phyloP scores from a whole-genome alignment of 352 stramenopile genomes.

The Aphanomyces stellatus region DNA sequence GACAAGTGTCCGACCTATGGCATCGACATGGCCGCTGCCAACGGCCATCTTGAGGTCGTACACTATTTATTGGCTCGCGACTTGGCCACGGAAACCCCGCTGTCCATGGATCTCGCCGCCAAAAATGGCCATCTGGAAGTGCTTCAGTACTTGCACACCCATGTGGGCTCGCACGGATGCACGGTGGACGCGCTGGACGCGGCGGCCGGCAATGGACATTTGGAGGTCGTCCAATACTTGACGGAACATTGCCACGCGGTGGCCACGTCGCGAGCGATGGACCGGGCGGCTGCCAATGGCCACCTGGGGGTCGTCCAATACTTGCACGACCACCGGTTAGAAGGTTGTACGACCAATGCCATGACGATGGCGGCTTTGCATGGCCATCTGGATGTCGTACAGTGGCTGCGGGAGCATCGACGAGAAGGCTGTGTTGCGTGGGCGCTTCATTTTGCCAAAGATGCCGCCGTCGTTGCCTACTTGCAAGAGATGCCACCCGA shows the following conservation, averaged over 20 bases:
- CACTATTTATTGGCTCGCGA: neutral
- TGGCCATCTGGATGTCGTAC: slow-evolving; percentile 19
- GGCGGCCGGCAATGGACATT: neutral
- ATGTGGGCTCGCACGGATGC: neutral
- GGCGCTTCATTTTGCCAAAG: neutral
- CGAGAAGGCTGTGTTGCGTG: slow-evolving; percentile 26
- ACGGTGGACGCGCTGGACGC: neutral
- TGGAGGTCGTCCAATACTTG: neutral
- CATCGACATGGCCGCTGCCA: neutral
- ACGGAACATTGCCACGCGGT: neutral
- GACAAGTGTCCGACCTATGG: neutral
- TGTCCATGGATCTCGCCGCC: neutral
- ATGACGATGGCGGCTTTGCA: neutral
- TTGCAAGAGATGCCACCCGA: neutral
- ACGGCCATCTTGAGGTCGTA: neutral
- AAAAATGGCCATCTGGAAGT: slow-evolving; percentile 6
- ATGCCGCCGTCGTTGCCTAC: neutral
- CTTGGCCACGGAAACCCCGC: neutral
- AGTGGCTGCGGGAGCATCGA: slow-evolving; percentile 29
- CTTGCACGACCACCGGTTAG: neutral
- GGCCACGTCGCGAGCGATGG: neutral
- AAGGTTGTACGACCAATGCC: neutral
- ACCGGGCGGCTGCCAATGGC: neutral
- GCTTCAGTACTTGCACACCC: neutral
- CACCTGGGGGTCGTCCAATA: neutral